Evolutionary conservation across 2,329 filamentous ascomycete genomes (phyloP), one percentile per base, ranked within the genome.

Genomic region (Aspergillus novoparasiticus): DNA sequence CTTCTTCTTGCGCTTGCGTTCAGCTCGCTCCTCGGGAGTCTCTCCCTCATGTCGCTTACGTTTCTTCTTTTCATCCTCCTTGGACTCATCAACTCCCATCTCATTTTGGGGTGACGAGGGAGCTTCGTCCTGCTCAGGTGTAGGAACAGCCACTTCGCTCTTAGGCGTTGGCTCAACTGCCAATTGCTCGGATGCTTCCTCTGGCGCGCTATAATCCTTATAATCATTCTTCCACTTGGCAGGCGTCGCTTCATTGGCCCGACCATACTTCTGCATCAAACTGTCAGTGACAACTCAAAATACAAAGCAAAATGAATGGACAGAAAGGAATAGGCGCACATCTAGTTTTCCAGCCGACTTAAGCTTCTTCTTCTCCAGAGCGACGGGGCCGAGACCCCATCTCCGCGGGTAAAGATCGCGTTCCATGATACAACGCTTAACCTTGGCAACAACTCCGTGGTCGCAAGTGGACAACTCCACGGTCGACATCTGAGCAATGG

Each of bases 381-480:
- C 95, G 64, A 94, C 90, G 59, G 95, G 94, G 66, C 95, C 95
- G 76, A 98, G 88, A 70, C 95, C 95, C 95, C 95, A 99, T 85
- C 94, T 86, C 79, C 93, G 88, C 68, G 95, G 95, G 86, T 99
- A 99, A 64, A 98, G 86, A 78, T 98, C 95, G 73, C 95, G 92
- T 86, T 99, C 95, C 95, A 99, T 99, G 81, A 99, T 99, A 81
- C 94, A 97, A 74, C 95, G 90, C 90, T 99, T 99, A 78, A 99
- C 93, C 86, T 97, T 98, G 72, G 95, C 95, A 64, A 98, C 94
- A 63, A 97, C 93, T 73, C 95, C 95, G 81, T 99, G 95, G 77
- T 98, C 94, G 81, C 95, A 98, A 39, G 93, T 94, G 34, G 93
- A 93, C 81, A 99, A 92, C 83, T 98, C 95, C 56, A 97, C 93